A percentile compares a stretch with the other conserved stretches of the same genome.
Evolutionary conservation across 1,284 basidiomycete species (phyloP).

Genomic region (Irpex lacteus): DNA sequence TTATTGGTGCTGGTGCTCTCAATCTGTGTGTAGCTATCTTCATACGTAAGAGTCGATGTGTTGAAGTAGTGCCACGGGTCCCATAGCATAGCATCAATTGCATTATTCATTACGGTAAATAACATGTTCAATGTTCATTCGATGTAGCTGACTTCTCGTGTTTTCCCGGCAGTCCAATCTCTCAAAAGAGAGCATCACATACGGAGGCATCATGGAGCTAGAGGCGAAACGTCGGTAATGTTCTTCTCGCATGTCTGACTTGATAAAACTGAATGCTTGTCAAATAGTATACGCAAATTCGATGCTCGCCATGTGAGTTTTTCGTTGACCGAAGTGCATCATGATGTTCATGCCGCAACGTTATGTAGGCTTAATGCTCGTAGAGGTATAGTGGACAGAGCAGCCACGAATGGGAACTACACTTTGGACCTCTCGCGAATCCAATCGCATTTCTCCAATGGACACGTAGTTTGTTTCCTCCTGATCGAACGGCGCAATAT

Average conservation of each 20-base stretch:
- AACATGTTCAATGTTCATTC: background rate
- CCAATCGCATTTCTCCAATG: background rate
- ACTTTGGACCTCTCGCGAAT: background rate
- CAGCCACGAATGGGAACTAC: background rate
- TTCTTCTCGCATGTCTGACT: no score
- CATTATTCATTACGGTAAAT: background rate
- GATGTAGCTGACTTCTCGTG: background rate
- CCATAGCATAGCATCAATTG: background rate
- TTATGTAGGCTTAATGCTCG: background rate
- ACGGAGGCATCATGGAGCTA: background rate
- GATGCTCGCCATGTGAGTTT: background rate
- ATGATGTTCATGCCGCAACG: background rate
- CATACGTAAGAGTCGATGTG: background rate
- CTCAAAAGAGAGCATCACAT: background rate
- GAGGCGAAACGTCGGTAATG: background rate
- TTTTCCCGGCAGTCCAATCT: background rate
- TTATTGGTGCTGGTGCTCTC: background rate
- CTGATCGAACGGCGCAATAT: no score
- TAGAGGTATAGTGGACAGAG: background rate
- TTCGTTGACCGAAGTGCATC: background rate
- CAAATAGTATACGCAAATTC: background rate
- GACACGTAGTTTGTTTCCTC: background rate
- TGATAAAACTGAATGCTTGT: no score
- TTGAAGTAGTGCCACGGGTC: background rate
- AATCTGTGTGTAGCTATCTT: background rate